These are phyloP conservation scores for Paspalum notatum DNA, from an alignment of 176 grass and related monocot species.

Conservation along the genomic window DNA sequence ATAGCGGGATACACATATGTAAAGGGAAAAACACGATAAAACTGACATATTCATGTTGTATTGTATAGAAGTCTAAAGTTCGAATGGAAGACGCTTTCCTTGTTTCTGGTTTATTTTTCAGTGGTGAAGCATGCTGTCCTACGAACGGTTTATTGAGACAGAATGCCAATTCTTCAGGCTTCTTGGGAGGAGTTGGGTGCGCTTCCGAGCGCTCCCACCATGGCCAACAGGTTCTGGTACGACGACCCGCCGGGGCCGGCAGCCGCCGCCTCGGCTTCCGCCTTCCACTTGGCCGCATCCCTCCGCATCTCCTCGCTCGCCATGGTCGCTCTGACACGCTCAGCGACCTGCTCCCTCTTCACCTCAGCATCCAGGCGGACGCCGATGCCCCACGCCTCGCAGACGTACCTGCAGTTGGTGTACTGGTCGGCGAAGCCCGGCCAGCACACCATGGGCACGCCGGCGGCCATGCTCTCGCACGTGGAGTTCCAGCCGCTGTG, in stretches of 20 bases:
- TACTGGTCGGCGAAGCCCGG: background rate
- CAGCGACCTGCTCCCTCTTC: background rate
- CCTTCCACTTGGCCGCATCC: background rate
- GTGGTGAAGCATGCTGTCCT: too few species aligned
- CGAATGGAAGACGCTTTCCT: too few species aligned
- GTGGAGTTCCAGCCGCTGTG: background rate
- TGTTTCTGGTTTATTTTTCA: too few species aligned
- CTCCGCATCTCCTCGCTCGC: background rate
- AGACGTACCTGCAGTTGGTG: constrained; percentile 4
- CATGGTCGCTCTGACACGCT: background rate
- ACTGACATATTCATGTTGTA: too few species aligned
- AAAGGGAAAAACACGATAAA: too few species aligned
- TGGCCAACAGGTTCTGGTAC: background rate
- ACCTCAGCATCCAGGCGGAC: background rate
- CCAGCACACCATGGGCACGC: constrained; percentile 1
- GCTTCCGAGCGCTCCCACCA: background rate
- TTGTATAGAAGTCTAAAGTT: too few species aligned
- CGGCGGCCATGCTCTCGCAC: background rate
- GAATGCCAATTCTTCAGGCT: background rate
- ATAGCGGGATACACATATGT: too few species aligned
- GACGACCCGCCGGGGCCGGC: background rate
- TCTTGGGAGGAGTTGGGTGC: background rate
- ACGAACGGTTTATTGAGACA: too few species aligned
- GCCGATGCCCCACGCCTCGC: background rate
- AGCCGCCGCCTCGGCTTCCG: background rate